These are phyloP conservation scores for Solanum microdontum DNA, from an alignment of 257 asterid species.

Conservation along the genomic window DNA sequence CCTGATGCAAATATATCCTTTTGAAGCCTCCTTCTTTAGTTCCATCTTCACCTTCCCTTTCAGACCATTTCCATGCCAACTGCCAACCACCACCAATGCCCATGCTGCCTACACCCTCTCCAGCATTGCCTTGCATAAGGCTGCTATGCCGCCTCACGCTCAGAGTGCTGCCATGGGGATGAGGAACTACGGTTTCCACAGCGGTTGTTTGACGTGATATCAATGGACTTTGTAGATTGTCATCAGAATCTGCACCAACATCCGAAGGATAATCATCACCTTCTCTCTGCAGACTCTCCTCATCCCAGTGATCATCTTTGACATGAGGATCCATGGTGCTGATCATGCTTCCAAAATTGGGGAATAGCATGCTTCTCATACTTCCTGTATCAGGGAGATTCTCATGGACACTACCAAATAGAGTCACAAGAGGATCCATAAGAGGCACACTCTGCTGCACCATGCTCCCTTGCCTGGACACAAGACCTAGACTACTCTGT, in stretches of 20 bases:
- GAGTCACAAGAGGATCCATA: constrained; percentile 74
- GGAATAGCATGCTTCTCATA: constrained; percentile 77
- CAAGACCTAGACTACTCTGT: constrained; percentile 47
- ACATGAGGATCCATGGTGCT: constrained; percentile 46
- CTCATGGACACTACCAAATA: constrained; percentile 77
- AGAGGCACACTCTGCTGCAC: constrained; percentile 37
- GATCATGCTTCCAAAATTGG: constrained; percentile 81
- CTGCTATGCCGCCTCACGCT: constrained; percentile 44
- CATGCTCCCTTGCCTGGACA: constrained; percentile 61
- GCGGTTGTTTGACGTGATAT: constrained; percentile 68
- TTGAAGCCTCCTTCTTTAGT: constrained; percentile 52
- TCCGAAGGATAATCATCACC: constrained; percentile 39
- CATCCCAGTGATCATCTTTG: constrained; percentile 62
- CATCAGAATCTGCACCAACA: constrained; percentile 33
- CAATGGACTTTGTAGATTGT: constrained; percentile 52
- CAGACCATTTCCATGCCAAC: constrained; percentile 71
- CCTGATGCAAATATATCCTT: constrained; percentile 65
- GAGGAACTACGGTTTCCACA: constrained; percentile 30
- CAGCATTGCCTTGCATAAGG: constrained; percentile 31
- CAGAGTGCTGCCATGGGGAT: constrained; percentile 33
- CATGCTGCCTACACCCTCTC: constrained; percentile 37
- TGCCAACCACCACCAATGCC: constrained; percentile 91
- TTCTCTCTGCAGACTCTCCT: constrained; percentile 53
- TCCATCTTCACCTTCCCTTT: constrained; percentile 57
- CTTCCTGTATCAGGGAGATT: constrained; percentile 55